Evolutionary conservation across 768 basidiomycete genomes (phyloP).

Genomic region (Boletales sp.): DNA sequence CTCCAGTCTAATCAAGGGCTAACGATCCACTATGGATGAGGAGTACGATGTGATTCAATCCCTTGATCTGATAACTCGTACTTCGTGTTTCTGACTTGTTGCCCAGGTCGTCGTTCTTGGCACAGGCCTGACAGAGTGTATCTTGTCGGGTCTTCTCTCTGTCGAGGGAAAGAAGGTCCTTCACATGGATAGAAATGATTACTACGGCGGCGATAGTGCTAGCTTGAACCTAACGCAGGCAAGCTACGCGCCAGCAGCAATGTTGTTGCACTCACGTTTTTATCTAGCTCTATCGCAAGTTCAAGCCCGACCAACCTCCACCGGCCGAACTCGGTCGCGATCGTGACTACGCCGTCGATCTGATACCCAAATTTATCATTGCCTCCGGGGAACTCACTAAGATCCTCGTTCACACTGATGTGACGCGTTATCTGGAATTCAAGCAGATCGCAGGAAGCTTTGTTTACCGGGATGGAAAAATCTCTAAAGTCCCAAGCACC

Average conservation of each 20-base stretch:
- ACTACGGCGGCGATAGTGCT: constrained; percentile 97
- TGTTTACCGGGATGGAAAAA: constrained; percentile 94
- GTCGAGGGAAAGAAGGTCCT: constrained; percentile 99
- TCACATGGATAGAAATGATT: constrained; percentile 98
- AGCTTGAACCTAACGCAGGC: constrained; percentile 98
- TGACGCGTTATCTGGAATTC: constrained; percentile 98
- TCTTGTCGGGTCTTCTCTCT: constrained; percentile 95
- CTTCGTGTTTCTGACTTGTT: constrained; percentile 13
- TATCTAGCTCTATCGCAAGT: constrained; percentile 89
- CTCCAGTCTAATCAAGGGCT: constrained; percentile 10
- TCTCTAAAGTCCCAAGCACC: constrained; percentile 96
- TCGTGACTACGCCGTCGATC: constrained; percentile 96
- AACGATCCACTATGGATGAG: constrained; percentile 80
- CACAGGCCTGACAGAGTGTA: constrained; percentile 97
- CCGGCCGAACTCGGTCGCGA: constrained; percentile 90
- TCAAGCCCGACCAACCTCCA: constrained; percentile 71
- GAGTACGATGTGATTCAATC: constrained; percentile 79
- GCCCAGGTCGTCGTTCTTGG: constrained; percentile 85
- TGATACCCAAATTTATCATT: constrained; percentile 99
- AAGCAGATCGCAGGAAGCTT: constrained; percentile 99
- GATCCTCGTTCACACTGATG: constrained; percentile 98
- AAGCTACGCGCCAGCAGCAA: constrained; percentile 21
- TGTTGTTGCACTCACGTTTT: constrained; percentile 18
- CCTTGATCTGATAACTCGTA: constrained; percentile 13
- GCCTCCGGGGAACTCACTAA: constrained; percentile 95